These are phyloP conservation scores for Trichoderma semiorbis DNA, from an alignment of 2,329 filamentous ascomycete species.

Conservation along the genomic window DNA sequence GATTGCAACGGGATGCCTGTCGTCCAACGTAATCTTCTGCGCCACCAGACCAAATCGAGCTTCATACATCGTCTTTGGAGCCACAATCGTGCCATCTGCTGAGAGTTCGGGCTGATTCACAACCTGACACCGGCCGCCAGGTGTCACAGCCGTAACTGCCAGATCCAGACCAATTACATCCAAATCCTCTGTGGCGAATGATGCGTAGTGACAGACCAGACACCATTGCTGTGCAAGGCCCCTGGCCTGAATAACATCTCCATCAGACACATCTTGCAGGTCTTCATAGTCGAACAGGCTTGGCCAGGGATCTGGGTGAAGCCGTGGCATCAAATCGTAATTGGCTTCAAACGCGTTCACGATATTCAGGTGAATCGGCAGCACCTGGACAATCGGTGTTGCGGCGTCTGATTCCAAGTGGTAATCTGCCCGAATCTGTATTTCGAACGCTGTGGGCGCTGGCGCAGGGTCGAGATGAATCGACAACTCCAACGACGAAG, in stretches of 20 bases:
- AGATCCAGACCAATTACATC: constrained; percentile 61
- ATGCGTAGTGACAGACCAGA: constrained; percentile 68
- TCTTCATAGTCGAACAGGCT: constrained; percentile 70
- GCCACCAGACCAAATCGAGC: constrained; percentile 70
- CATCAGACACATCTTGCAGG: constrained; percentile 36
- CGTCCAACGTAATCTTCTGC: constrained; percentile 76
- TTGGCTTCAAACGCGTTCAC: constrained; percentile 86
- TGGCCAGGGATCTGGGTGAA: constrained; percentile 80
- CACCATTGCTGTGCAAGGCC: constrained; percentile 82
- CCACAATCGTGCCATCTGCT: constrained; percentile 48
- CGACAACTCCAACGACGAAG: constrained; percentile 41
- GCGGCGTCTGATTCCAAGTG: constrained; percentile 74
- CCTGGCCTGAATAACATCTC: constrained; percentile 34
- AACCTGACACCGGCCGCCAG: constrained; percentile 57
- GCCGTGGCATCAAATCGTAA: constrained; percentile 77
- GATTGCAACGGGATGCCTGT: constrained; percentile 70
- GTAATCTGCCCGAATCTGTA: constrained; percentile 74
- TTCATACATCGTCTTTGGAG: constrained; percentile 66
- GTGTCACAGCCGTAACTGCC: constrained; percentile 56
- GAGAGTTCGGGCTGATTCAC: constrained; percentile 39
- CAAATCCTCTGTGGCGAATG: constrained; percentile 72
- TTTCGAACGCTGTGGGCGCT: constrained; percentile 55
- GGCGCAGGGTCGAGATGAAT: constrained; percentile 50
- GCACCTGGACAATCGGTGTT: constrained; percentile 73
- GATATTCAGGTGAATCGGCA: constrained; percentile 66